Conservation (phyloP, 2,329 filamentous ascomycete species). For the Bertia moriformis region DNA sequence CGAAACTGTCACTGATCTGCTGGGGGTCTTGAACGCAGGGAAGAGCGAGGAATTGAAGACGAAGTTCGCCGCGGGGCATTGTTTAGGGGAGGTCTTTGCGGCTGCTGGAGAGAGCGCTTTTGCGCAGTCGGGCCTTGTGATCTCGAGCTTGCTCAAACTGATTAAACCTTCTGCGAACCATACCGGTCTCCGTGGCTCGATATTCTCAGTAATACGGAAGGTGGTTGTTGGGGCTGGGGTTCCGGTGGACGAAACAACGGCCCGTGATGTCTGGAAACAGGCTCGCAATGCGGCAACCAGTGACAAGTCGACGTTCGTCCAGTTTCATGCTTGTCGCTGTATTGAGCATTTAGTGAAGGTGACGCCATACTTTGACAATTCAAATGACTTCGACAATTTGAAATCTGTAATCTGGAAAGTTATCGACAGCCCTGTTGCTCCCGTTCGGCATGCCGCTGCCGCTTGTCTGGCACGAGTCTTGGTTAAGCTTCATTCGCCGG, state of each 20-base stretch:
- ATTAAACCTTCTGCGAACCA: constrained; percentile 68
- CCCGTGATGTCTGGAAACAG: constrained; percentile 90
- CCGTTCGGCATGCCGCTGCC: constrained; percentile 73
- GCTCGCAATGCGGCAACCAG: constrained; percentile 59
- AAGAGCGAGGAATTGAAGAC: constrained; percentile 67
- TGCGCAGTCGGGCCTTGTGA: constrained; percentile 63
- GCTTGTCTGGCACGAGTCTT: constrained; percentile 73
- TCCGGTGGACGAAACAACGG: constrained; percentile 69
- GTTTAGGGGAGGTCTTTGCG: constrained; percentile 76
- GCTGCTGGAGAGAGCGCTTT: constrained; percentile 90
- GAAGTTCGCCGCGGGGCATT: constrained; percentile 61
- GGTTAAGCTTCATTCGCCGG: constrained; percentile 60
- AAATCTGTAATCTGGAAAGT: constrained; percentile 73
- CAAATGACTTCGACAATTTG: constrained; percentile 77
- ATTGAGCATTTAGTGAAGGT: constrained; percentile 57
- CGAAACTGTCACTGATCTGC: constrained; percentile 82
- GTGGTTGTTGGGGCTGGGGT: constrained; percentile 60
- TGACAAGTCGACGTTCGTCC: constrained; percentile 73
- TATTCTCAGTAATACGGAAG: constrained; percentile 63
- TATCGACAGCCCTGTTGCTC: constrained; percentile 61
- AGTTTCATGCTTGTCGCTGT: constrained; percentile 66
- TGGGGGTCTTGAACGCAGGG: constrained; percentile 54
- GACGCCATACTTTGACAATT: constrained; percentile 75
- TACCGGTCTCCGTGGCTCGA: constrained; percentile 66
- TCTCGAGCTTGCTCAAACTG: constrained; percentile 59